Conservation (phyloP, 176 grass and related monocot species). For the Aegilops bicornis region DNA sequence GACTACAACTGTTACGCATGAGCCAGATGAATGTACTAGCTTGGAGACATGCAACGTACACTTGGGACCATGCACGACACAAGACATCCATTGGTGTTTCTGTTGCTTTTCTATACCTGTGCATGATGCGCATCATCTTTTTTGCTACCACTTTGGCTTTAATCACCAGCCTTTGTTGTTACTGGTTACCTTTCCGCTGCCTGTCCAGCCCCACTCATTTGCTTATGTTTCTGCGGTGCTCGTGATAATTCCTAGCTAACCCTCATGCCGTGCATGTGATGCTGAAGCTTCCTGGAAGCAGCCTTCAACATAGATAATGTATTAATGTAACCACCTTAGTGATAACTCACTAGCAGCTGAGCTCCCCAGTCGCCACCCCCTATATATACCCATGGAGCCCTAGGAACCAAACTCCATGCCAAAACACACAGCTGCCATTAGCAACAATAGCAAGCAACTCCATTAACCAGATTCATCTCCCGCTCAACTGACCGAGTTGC, state of each 20-base stretch:
- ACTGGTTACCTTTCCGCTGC: conserved; percentile 9
- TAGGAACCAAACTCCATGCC: conserved; percentile 62
- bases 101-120: conserved; percentile 16
- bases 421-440: conserved; percentile 30
- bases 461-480: neutral
- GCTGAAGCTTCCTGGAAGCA: conserved; percentile 47
- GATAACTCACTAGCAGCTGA: neutral
- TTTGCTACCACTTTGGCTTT: conserved; percentile 47
- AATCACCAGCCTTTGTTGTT: conserved; percentile 11
- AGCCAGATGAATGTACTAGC: neutral
- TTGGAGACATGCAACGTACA: neutral
- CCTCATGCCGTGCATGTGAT: conserved; percentile 33
- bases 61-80: conserved; percentile 23
- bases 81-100: conserved; percentile 11
- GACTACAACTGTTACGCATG: conserved; percentile 2
- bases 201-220: neutral
- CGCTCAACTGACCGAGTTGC: neutral
- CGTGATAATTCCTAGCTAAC: conserved; percentile 32
- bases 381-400: conserved; percentile 67
- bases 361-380: neutral
- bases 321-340: neutral
- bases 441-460: neutral
- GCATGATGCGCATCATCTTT: neutral
- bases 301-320: neutral
- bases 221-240: conserved; percentile 14